Base-by-base conservation (phyloP, 345 rosid species). In the Sisymbrium irio region DNA sequence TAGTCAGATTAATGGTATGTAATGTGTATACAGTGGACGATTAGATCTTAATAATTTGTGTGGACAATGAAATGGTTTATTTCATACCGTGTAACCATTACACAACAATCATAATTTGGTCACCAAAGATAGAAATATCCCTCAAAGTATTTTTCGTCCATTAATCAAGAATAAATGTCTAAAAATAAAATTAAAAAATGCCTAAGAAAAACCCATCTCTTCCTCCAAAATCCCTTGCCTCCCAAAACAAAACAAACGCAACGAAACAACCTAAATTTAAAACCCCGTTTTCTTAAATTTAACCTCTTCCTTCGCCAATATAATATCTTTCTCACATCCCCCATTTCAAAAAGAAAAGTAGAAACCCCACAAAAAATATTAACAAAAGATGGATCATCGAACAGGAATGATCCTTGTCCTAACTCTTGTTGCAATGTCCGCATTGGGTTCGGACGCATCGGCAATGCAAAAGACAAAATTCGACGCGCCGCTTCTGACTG, bases 401-500 rank as follows among this genome's bases (percentile, higher is more conserved):
- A 15, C n/a, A 50, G 15, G 15, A 71, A 51, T 66, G 69, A 66
- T 77, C 58, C 73, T 77, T 41, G 73, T 71, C 58, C 14, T 71
- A 71, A 59, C 77, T 25, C 56, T 77, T 19, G 41, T 51, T 58
- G 56, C 28, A 58, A 32, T 59, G 25, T 58, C 28, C 36, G 54
- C 35, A 40, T 51, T 67, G 72, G 68, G 80, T 39, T 70, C 44
- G 19, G 80, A 77, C 32, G 80, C 77, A 71, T 71, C 80, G 36
- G 80, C 77, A 65, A 3, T 77, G 36, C 50, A 33, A 33, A 36
- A 42, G 41, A 40, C 56, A 2, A 77, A 77, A 53, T 65, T 91
- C 13, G 89, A 87, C 68, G 80, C 96, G 2, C 92, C 95, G 2
- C 17, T 88, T 10, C 74, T 94, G 80, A 94, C 98, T 2, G 72